Percentiles rank a stretch among this genome's conserved stretches.
phyloP scores from a whole-genome alignment of 2,329 filamentous ascomycete genomes.

The Neofusicoccum sp. region DNA sequence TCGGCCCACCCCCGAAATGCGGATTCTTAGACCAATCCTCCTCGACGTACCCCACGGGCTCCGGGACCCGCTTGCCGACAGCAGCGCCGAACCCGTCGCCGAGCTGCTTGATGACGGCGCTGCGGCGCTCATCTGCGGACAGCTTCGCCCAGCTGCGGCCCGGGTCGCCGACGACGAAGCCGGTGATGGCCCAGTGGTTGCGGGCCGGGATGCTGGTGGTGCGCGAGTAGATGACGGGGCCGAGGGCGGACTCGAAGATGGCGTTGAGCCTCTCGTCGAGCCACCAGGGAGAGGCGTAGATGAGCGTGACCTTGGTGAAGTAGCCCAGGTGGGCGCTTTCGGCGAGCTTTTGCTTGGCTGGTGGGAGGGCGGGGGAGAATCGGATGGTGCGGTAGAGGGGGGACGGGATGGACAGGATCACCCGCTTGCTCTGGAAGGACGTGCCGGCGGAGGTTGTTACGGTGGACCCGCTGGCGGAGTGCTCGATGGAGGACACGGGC shows the following conservation, averaged over 20 bases:
- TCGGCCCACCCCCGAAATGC: background rate
- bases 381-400: slow-evolving; percentile 40
- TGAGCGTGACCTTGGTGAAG: slow-evolving; percentile 56
- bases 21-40: slow-evolving; percentile 34
- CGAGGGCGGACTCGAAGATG: slow-evolving; percentile 6
- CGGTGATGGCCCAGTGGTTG: slow-evolving; percentile 40
- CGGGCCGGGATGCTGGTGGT: slow-evolving; percentile 32
- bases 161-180: slow-evolving; percentile 45
- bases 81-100: background rate
- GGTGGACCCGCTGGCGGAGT: slow-evolving; percentile 22
- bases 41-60: slow-evolving; percentile 28
- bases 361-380: background rate
- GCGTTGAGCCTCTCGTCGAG: slow-evolving; percentile 46
- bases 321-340: slow-evolving; percentile 37
- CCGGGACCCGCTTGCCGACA: background rate
- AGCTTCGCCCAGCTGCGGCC: slow-evolving; percentile 41
- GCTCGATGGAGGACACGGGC: slow-evolving; percentile 38
- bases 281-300: slow-evolving; percentile 54
- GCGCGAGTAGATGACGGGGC: slow-evolving; percentile 27
- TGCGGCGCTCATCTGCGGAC: slow-evolving; percentile 29
- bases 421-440: slow-evolving; percentile 43
- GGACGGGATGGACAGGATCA: slow-evolving; percentile 54
- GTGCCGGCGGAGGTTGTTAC: slow-evolving; percentile 31
- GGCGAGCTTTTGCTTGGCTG: background rate
- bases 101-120: slow-evolving; percentile 23